phyloP scores from a whole-genome alignment of 2,329 filamentous ascomycete genomes.

The Monosporascus sp. region DNA sequence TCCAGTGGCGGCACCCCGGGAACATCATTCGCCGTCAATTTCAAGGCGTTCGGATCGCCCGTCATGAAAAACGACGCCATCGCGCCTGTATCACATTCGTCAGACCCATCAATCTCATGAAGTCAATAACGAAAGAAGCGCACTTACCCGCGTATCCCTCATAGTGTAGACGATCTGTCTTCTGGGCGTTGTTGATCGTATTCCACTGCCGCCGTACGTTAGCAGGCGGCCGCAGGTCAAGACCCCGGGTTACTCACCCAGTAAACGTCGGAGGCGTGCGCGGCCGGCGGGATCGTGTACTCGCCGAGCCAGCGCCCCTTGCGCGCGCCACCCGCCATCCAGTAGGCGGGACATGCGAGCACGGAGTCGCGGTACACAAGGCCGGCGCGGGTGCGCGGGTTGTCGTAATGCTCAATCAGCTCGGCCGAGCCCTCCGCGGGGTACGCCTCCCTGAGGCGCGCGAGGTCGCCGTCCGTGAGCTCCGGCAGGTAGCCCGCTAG shows the following conservation, averaged over 20 bases:
- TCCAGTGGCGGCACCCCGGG: constrained; percentile 39
- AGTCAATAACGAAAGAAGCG: background rate
- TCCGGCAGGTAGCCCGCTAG: constrained; percentile 47
- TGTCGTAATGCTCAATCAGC: constrained; percentile 40
- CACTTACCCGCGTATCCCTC: constrained; percentile 37
- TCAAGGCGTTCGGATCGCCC: constrained; percentile 52
- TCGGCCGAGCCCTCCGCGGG: constrained; percentile 42
- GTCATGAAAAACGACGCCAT: constrained; percentile 57
- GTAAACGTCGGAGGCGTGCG: constrained; percentile 51
- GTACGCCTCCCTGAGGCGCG: constrained; percentile 38
- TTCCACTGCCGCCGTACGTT: constrained; percentile 43
- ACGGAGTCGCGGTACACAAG: constrained; percentile 54
- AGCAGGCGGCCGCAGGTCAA: background rate
- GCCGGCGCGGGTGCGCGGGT: constrained; percentile 46
- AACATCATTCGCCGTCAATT: constrained; percentile 40
- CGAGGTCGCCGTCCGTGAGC: constrained; percentile 34
- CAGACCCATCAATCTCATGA: constrained; percentile 3
- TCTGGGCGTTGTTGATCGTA: constrained; percentile 44
- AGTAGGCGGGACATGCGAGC: constrained; percentile 54
- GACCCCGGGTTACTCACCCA: constrained; percentile 35
- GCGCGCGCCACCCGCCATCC: constrained; percentile 42
- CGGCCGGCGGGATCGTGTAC: constrained; percentile 54
- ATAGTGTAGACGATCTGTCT: constrained; percentile 47
- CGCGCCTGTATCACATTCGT: constrained; percentile 35
- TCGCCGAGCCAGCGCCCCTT: constrained; percentile 48